Conservation (phyloP, 2,329 filamentous ascomycete species). For the Trichophyton rubrum region DNA sequence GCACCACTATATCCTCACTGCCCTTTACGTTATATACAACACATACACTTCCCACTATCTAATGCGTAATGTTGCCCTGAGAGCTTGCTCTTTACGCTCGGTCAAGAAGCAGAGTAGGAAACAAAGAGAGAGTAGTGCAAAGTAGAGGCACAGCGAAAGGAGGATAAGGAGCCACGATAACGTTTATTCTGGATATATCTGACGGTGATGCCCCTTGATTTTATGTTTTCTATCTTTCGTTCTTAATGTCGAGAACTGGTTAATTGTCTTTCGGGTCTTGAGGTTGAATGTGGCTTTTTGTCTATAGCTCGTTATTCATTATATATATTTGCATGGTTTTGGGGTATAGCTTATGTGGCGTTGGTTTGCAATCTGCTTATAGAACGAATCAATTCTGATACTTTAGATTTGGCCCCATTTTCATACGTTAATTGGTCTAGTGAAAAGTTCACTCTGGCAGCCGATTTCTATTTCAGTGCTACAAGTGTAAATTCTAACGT, state of each 20-base stretch:
- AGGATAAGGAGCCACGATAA: too few species aligned
- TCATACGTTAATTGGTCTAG: background rate
- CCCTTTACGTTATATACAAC: background rate
- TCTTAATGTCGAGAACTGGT: background rate
- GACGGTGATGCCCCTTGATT: background rate
- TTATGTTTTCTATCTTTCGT: background rate
- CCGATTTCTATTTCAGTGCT: too few species aligned
- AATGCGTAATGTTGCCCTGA: background rate
- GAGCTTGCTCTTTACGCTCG: too few species aligned
- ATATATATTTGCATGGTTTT: conserved; percentile 1
- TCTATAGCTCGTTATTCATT: background rate
- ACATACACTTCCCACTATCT: background rate
- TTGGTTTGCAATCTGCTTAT: background rate
- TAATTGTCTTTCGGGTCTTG: background rate
- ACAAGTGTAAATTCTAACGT: background rate
- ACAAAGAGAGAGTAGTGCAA: too few species aligned
- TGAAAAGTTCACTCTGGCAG: background rate
- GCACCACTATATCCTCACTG: background rate
- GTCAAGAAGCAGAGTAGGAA: too few species aligned
- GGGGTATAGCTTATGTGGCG: background rate
- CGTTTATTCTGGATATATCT: background rate
- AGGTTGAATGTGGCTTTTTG: background rate
- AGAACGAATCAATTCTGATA: background rate
- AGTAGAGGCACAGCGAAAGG: too few species aligned
- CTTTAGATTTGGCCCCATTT: background rate